phyloP scores from a whole-genome alignment of 768 basidiomycete genomes.

The Psilocybe sp. region DNA sequence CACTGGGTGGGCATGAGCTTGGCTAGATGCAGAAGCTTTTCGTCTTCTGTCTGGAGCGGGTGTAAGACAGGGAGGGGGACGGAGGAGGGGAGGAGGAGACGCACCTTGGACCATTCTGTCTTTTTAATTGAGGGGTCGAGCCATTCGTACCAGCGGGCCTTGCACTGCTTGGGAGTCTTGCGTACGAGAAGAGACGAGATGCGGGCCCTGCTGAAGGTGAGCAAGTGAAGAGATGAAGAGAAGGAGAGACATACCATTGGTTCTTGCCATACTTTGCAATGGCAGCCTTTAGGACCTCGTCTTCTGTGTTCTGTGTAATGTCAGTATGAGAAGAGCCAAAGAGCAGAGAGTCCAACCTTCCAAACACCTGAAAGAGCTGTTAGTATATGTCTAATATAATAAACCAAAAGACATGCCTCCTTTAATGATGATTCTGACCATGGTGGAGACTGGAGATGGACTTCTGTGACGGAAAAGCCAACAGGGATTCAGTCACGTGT shows the following conservation, averaged over 20 bases:
- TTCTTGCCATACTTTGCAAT: constrained; percentile 98
- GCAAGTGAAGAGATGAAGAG: neutral
- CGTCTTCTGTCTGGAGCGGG: constrained; percentile 81
- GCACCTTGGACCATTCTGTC: constrained; percentile 98
- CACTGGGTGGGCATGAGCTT: constrained; percentile 99
- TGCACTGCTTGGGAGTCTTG: constrained; percentile 99
- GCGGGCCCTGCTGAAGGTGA: constrained; percentile 68
- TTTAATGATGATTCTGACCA: constrained; percentile 92
- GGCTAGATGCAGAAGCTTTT: constrained; percentile 95
- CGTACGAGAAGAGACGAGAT: constrained; percentile 96
- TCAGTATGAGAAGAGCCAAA: constrained; percentile 11
- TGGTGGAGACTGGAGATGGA: constrained; percentile 24
- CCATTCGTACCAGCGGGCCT: constrained; percentile 99
- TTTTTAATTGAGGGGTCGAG: constrained; percentile 99
- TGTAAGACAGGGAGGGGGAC: constrained; percentile 1
- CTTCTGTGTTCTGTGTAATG: constrained; percentile 77
- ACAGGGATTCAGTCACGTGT: constrained; percentile 5
- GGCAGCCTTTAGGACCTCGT: constrained; percentile 98
- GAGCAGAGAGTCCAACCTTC: constrained; percentile 51
- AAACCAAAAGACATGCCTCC: constrained; percentile 51
- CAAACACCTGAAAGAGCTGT: constrained; percentile 59
- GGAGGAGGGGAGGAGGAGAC: constrained; percentile 15
- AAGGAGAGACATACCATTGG: constrained; percentile 61
- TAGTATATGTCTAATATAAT: constrained; percentile 1
- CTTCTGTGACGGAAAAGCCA: constrained; percentile 1